Evolutionary conservation across 352 stramenopile genomes (phyloP), one percentile per base, ranked within the genome.

Genomic region (Phytophthora chlamydospora): DNA sequence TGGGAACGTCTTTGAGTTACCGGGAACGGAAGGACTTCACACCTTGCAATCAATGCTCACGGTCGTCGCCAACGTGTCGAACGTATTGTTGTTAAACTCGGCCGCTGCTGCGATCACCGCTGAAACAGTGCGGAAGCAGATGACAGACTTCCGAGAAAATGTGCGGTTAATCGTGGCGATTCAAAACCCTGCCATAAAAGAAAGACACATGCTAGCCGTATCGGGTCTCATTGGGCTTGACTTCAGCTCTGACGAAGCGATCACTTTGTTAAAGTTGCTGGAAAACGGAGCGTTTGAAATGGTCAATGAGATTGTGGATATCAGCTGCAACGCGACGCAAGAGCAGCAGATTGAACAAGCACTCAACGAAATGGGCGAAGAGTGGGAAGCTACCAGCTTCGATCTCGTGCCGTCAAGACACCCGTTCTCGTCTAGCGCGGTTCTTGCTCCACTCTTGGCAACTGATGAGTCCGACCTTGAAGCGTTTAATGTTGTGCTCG

Each of bases 61-160:
- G 3, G 74, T 74, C 0, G 73, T 91, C 6, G 43, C 78, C 0
- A 83, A 68, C 12, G 82, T 86, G 2, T 80, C 77, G 1, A 93
- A 86, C 42, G 52, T 85, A 3, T 49, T 92, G 14, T 61, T 89
- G 7, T 7, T 80, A 12, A 89, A 81, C 17, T 87, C 69, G 0
- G 79, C 81, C 3, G 74, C 71, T 1, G 78, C 85, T 0, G 79
- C 80, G 6, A 78, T 90, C 43, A 90, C 81, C 0, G 79, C 85
- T 0, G 85, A 94, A 42, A 69, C 88, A 40, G 61, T 93, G 17
- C 85, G 88, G 41, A 94, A 94, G 55, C 85, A 92, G 51, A 88
- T 94, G 66, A 73, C 62, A 0, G 85, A 93, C 40, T 94, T 94
- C 35, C 68, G 78, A 4, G 83, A 91, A 41, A 85, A 87, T 12